These are phyloP conservation scores for Brasenia schreberi DNA, from an alignment of 164 flowering plant species.

Conservation along the genomic window DNA sequence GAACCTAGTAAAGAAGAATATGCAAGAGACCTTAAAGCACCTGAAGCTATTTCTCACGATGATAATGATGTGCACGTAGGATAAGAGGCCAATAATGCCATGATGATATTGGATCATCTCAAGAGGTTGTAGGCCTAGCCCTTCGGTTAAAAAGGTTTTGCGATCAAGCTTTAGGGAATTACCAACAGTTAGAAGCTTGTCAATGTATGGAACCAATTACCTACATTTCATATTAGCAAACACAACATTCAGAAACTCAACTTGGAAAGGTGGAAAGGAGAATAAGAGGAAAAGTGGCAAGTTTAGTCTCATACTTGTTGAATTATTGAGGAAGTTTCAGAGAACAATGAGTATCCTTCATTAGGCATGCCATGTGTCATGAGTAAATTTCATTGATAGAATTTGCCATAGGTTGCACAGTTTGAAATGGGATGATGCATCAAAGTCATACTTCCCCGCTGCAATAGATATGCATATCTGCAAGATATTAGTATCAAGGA, in stretches of 20 bases:
- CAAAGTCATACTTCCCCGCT: constrained; percentile 75
- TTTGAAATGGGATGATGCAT: constrained; percentile 56
- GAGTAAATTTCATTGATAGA: background rate
- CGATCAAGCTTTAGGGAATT: constrained; percentile 3
- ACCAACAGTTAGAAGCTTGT: constrained; percentile 95
- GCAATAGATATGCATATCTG: constrained; percentile 79
- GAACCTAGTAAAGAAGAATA: too few relatives aligned
- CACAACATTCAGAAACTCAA: background rate
- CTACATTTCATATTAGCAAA: constrained; percentile 19
- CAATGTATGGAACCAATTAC: constrained; percentile 99
- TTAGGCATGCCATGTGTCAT: constrained; percentile 82
- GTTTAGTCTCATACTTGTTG: constrained; percentile 57
- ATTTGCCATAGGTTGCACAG: background rate
- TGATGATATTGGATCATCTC: too few relatives aligned
- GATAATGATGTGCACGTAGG: too few relatives aligned
- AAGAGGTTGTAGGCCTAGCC: too few relatives aligned
- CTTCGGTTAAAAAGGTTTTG: too few relatives aligned
- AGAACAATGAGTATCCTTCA: constrained; percentile 79
- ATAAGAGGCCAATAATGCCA: too few relatives aligned
- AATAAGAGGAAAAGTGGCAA: background rate
- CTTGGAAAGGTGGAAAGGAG: constrained; percentile 1
- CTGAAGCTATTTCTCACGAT: too few relatives aligned
- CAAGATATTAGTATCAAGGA: background rate
- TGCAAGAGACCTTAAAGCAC: too few relatives aligned
- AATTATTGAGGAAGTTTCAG: constrained; percentile 88